Evolutionary conservation across 2,329 filamentous ascomycete genomes (phyloP), one percentile per base, ranked within the genome.

Genomic region (Stromatinia cepivora): DNA sequence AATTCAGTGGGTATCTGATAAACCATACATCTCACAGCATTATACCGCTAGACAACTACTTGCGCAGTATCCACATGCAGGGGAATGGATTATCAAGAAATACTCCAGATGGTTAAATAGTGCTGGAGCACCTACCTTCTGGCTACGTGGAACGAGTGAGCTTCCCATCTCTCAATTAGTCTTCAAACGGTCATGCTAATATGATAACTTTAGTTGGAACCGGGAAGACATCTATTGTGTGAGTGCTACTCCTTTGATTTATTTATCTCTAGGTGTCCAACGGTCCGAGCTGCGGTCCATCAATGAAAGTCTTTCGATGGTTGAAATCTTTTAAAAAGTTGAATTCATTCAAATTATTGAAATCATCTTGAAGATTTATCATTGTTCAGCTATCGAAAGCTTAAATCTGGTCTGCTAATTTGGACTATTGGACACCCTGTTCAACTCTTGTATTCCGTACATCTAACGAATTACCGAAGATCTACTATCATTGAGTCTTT

Each of bases 11-110:
- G 20, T 34, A 34, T 62, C 58, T 34, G 28, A 48, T 34, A 48
- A 34, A 62, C 28, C 28, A 48, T 17, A 62, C 13, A 46, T 48
- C 7, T 48, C 58, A 31, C 58, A n/a, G 28, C 58, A 62, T 48
- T 62, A 48, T 22, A 62, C 58, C 11, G 58, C 58, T 62, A 46
- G 42, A 48, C 42, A 48, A 62, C n/a, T 48, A 62, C 58, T 62
- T 22, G 20, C 25, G 10, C 28, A 62, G 17, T 62, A 48, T 31
- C 58, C 42, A 34, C 28, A 62, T 62, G 58, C 58, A 0, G 58
- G 58, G 20, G 25, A 62, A 48, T 62, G 42, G 42, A 36, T 48
- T 20, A n/a, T 62, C 28, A 10, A 62, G 6, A 48, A 62, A 46
- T 62, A 48, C 11, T n/a, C 28, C 11, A 34, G 6, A 48, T 62